These are phyloP conservation scores for Amanita rimosa DNA, from an alignment of 768 basidiomycete species.

Conservation along the genomic window DNA sequence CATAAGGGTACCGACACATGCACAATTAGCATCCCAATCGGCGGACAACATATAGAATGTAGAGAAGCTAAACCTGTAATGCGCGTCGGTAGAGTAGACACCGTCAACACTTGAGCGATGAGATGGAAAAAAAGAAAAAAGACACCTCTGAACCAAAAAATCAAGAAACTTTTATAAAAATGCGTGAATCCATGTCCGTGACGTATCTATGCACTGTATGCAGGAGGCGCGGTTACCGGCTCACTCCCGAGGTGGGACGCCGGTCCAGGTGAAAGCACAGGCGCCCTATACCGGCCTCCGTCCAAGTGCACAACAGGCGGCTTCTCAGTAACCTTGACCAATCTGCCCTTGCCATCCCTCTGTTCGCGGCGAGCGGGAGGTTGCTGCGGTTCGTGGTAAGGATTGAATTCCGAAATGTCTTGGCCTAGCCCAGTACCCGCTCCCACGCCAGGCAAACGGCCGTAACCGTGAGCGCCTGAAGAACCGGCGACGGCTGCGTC, in stretches of 20 bases:
- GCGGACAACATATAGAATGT: neutral
- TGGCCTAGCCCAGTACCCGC: neutral
- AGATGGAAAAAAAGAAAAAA: too few species aligned
- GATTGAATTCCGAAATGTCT: neutral
- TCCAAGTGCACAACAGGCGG: slow-evolving; percentile 27
- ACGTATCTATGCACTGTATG: neutral
- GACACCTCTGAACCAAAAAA: neutral
- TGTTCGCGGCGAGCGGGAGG: slow-evolving; percentile 6
- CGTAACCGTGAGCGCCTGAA: neutral
- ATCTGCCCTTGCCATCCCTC: slow-evolving; percentile 21
- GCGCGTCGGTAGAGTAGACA: too few species aligned
- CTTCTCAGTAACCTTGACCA: slow-evolving; percentile 17
- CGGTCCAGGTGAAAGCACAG: neutral
- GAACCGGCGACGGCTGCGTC: slow-evolving; percentile 1
- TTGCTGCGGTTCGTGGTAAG: neutral
- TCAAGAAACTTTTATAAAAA: neutral
- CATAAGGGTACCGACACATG: neutral
- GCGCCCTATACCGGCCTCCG: slow-evolving; percentile 21
- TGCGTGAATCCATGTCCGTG: neutral
- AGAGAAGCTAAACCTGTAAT: neutral
- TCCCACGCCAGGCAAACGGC: neutral
- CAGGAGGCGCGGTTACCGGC: neutral
- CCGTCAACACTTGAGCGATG: neutral
- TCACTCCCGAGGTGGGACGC: neutral
- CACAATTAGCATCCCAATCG: neutral